These are phyloP conservation scores for Vitis hybrid DNA, from an alignment of 177 flowering plant genomes.

Conservation along the genomic window DNA sequence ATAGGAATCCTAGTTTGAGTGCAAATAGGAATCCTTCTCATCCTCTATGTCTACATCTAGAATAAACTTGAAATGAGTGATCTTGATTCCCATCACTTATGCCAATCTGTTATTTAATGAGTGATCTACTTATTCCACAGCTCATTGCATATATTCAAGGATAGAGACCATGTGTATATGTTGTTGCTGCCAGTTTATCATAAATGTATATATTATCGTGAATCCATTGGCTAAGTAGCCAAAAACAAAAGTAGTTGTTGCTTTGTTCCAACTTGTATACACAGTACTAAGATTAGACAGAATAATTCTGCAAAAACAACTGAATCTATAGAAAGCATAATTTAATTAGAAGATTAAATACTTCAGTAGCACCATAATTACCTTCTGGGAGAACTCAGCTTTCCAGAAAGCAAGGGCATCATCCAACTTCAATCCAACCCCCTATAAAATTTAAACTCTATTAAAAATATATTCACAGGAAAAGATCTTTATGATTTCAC, in stretches of 20 bases:
- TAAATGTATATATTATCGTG: neutral
- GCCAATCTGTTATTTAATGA: too few species aligned
- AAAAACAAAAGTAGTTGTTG: neutral
- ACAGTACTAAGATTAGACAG: neutral
- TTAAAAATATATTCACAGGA: slow-evolving; percentile 1
- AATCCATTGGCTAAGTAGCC: neutral
- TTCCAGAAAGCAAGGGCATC: slow-evolving; percentile 97
- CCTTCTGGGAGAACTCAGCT: slow-evolving; percentile 91
- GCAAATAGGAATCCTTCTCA: too few species aligned
- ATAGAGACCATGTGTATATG: too few species aligned
- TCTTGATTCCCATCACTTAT: too few species aligned
- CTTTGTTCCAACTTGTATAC: neutral
- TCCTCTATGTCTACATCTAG: too few species aligned
- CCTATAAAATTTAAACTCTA: slow-evolving; percentile 33
- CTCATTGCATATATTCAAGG: too few species aligned
- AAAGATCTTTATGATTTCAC: neutral
- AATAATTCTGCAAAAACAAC: neutral
- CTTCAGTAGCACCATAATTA: slow-evolving; percentile 19
- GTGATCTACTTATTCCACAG: too few species aligned
- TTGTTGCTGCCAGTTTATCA: neutral
- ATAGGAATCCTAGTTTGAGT: too few species aligned
- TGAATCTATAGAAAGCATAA: neutral
- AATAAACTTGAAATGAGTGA: too few species aligned
- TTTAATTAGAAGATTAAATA: neutral
- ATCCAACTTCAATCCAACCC: slow-evolving; percentile 93